Percentiles rank a stretch among this genome's conserved stretches.
Evolutionary conservation across 148 eudicot species (phyloP).

Genomic region (Cornus florida): DNA sequence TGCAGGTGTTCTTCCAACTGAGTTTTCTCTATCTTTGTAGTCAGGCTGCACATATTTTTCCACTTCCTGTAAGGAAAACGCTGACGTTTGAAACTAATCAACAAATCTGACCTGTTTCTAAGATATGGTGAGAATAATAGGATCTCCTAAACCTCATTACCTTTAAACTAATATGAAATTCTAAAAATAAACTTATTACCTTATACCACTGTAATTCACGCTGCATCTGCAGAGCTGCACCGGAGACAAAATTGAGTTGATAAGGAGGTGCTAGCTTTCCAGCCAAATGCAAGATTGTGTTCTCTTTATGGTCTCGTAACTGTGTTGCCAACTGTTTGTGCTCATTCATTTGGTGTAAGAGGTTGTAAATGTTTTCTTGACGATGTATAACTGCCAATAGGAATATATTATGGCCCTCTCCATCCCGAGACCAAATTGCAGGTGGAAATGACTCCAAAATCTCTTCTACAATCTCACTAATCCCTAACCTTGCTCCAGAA

Average conservation of each 20-base stretch:
- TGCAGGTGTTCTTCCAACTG: not conserved
- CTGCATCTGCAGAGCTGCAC: not conserved
- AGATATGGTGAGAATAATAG: not conserved
- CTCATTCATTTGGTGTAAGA: not conserved
- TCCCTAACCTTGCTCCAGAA: not conserved
- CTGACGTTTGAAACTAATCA: not conserved
- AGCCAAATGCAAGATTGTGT: not conserved
- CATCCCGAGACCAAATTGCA: not conserved
- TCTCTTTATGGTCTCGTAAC: not conserved
- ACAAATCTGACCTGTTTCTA: not conserved
- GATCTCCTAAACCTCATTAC: not conserved
- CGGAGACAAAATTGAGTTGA: not conserved
- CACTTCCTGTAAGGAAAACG: not conserved
- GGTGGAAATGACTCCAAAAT: not conserved
- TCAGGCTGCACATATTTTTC: not conserved
- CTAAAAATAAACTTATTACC: not conserved
- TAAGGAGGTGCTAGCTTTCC: not conserved
- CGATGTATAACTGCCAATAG: not conserved
- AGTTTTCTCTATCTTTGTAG: not conserved
- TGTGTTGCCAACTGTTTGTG: not conserved
- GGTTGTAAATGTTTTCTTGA: not conserved
- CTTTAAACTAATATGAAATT: too few species aligned
- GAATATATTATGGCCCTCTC: not conserved
- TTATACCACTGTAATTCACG: not conserved
- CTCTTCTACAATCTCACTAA: not conserved